Conservation (phyloP, 345 rosid species). For the Geranium brycei region DNA sequence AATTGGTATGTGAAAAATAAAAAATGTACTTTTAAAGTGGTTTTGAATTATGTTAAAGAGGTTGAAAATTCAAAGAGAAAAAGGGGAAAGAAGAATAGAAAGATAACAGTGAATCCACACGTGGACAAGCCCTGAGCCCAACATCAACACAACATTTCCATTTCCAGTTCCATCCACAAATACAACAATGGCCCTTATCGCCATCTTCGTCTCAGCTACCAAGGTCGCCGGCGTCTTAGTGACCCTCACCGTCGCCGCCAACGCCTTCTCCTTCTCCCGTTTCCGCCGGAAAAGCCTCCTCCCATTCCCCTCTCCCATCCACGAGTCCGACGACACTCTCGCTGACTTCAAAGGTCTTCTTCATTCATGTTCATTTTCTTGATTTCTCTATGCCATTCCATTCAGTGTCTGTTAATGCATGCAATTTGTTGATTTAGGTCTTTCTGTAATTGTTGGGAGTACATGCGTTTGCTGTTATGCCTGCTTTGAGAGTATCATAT, state of each 20-base stretch:
- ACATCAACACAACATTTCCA: neutral
- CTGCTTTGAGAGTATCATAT: neutral
- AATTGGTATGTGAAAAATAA: too few relatives aligned
- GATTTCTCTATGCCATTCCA: neutral
- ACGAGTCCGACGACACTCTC: constrained; percentile 60
- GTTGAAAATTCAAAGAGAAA: too few relatives aligned
- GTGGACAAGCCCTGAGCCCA: neutral
- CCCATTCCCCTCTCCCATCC: constrained; percentile 53
- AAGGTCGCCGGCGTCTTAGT: constrained; percentile 59
- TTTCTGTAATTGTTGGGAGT: neutral
- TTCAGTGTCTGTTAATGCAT: neutral
- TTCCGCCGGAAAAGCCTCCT: constrained; percentile 42
- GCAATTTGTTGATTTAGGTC: neutral
- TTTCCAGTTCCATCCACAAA: neutral
- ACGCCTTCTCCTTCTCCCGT: constrained; percentile 60
- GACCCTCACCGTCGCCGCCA: constrained; percentile 59
- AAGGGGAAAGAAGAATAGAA: too few relatives aligned
- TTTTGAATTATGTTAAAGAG: too few relatives aligned
- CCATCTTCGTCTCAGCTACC: constrained; percentile 41
- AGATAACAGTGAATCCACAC: neutral
- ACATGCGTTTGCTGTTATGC: neutral
- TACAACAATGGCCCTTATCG: constrained; percentile 24
- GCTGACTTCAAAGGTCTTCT: constrained; percentile 41
- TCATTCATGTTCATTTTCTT: neutral
- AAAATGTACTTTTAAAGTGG: too few relatives aligned